Percentiles rank a stretch among this genome's conserved stretches.
phyloP scores from a whole-genome alignment of 768 basidiomycete genomes.

The Clitopilus hobsonii region DNA sequence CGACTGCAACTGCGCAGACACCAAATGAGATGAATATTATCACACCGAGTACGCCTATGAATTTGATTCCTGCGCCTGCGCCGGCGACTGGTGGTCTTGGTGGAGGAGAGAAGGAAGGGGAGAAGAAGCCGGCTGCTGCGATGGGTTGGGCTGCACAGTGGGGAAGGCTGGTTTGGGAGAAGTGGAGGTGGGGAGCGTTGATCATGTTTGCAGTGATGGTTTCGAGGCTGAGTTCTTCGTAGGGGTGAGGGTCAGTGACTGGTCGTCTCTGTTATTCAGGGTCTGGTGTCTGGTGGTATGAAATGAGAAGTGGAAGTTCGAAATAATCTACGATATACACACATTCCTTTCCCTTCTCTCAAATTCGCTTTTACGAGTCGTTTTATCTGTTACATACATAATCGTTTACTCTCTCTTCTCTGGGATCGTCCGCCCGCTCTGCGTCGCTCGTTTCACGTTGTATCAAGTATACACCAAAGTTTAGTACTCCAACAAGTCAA shows the following conservation, averaged over 20 bases:
- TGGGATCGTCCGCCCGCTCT: too few species aligned
- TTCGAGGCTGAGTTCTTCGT: slow-evolving; percentile 43
- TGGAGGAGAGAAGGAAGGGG: slow-evolving; percentile 14
- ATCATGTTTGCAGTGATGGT: slow-evolving; percentile 76
- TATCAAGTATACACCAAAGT: too few species aligned
- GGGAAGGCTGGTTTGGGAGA: slow-evolving; percentile 71
- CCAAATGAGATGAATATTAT: background rate
- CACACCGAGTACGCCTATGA: slow-evolving; percentile 2
- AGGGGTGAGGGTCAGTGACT: background rate
- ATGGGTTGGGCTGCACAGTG: slow-evolving; percentile 57
- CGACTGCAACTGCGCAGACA: slow-evolving; percentile 5
- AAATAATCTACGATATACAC: too few species aligned
- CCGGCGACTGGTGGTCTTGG: background rate
- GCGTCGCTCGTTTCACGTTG: too few species aligned
- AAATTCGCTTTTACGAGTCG: too few species aligned
- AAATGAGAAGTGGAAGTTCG: too few species aligned
- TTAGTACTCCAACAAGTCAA: too few species aligned
- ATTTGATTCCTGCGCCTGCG: background rate
- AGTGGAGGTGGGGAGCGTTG: slow-evolving; percentile 80
- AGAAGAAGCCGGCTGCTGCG: slow-evolving; percentile 21
- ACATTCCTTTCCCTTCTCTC: too few species aligned
- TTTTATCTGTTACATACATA: too few species aligned
- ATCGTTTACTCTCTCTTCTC: too few species aligned
- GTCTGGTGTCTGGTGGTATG: too few species aligned
- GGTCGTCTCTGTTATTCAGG: too few species aligned